These are phyloP conservation scores for Eucalyptus curtisii DNA, from an alignment of 345 rosid genomes.

Conservation along the genomic window DNA sequence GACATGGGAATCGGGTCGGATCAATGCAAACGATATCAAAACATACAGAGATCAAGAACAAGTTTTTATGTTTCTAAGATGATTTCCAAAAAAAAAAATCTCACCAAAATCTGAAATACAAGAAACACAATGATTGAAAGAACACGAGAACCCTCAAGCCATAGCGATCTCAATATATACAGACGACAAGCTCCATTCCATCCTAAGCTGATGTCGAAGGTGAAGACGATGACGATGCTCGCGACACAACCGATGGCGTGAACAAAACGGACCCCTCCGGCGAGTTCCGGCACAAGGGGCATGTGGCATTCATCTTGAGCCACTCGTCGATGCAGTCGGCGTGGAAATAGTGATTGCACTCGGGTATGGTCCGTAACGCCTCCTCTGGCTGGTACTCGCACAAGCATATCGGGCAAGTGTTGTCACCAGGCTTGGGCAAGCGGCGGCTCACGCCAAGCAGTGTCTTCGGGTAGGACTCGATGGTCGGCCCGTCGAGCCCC, in stretches of 20 bases:
- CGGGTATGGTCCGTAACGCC: conserved; percentile 36
- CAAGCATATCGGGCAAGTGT: conserved; percentile 43
- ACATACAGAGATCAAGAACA: not conserved
- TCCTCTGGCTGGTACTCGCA: conserved; percentile 44
- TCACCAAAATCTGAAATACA: not conserved
- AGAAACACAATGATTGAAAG: not conserved
- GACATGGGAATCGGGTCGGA: not conserved
- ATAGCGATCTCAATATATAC: not conserved
- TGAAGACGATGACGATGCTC: not conserved
- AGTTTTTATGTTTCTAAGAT: not conserved
- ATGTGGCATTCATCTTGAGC: conserved; percentile 38
- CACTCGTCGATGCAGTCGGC: conserved; percentile 48
- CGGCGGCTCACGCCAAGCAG: conserved; percentile 32
- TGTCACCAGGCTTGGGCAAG: conserved; percentile 33
- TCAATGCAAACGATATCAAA: not conserved
- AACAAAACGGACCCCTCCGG: not conserved
- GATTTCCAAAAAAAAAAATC: not conserved
- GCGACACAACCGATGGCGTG: not conserved
- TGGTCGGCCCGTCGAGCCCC: conserved; percentile 29
- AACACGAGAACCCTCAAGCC: not conserved
- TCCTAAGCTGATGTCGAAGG: not conserved
- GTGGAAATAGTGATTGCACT: conserved; percentile 59
- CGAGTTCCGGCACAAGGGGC: conserved; percentile 52
- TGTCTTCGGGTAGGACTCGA: conserved; percentile 48
- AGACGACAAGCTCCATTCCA: not conserved